Conservation (phyloP, 768 basidiomycete species). For the Obba rivulosa region DNA sequence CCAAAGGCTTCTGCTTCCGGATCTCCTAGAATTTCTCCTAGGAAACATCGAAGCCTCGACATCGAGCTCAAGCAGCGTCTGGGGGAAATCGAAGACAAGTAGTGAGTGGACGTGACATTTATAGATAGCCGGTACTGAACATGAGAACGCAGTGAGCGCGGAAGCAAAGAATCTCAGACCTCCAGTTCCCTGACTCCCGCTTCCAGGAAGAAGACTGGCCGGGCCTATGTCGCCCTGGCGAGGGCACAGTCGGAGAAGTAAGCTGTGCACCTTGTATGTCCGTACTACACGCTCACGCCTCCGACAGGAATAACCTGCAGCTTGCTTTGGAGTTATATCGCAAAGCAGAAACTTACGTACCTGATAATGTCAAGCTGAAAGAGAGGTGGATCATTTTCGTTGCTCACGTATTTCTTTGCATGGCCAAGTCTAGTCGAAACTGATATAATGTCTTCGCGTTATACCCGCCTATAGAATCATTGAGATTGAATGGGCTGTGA, state of each 20-base stretch:
- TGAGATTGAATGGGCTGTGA: conserved; percentile 76
- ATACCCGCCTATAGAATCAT: conserved; percentile 50
- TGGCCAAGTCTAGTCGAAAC: conserved; percentile 20
- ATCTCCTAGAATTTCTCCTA: conserved; percentile 10
- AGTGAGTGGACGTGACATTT: conserved; percentile 40
- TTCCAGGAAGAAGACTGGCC: conserved; percentile 76
- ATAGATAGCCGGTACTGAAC: no score
- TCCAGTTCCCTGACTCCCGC: conserved; percentile 64
- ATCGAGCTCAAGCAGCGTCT: conserved; percentile 59
- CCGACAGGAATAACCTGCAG: conserved; percentile 67
- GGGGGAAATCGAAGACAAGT: conserved; percentile 65
- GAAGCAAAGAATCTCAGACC: conserved; percentile 54
- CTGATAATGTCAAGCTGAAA: conserved; percentile 81
- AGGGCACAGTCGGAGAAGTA: conserved; percentile 79
- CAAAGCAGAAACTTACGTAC: conserved; percentile 77
- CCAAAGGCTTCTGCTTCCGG: conserved; percentile 49
- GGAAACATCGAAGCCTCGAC: conserved; percentile 64
- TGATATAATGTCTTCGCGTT: no score
- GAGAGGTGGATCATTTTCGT: conserved; percentile 83
- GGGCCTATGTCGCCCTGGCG: conserved; percentile 80
- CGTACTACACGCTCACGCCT: not conserved
- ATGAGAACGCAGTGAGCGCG: conserved; percentile 44
- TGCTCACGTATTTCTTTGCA: conserved; percentile 58
- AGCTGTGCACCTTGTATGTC: conserved; percentile 17
- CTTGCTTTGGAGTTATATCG: conserved; percentile 77